phyloP scores from a whole-genome alignment of 495 filamentous ascomycete species.

The Terfezia boudieri region DNA sequence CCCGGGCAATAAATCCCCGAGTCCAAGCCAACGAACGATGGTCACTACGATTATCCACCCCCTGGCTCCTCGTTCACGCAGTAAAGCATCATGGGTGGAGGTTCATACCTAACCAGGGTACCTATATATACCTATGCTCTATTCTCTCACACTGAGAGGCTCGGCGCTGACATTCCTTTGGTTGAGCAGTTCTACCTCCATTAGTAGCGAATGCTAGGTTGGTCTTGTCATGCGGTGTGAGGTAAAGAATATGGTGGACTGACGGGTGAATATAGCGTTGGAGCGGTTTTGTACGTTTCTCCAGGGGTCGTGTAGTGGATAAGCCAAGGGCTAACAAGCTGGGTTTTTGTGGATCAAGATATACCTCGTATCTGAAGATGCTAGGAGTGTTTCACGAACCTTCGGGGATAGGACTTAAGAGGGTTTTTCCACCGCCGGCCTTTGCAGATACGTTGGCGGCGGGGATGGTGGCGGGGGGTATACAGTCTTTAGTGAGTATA shows the following conservation, averaged over 20 bases:
- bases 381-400: slow-evolving; percentile 52
- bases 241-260: neutral
- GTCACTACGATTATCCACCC: slow-evolving; percentile 53
- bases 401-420: slow-evolving; percentile 40
- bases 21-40: slow-evolving; percentile 33
- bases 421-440: slow-evolving; percentile 52
- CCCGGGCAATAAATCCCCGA: slow-evolving; percentile 43
- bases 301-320: neutral
- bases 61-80: slow-evolving; percentile 56
- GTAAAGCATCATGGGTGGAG: slow-evolving; percentile 61
- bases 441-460: slow-evolving; percentile 45
- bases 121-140: neutral
- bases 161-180: too few species aligned
- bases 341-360: neutral
- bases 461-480: slow-evolving; percentile 50
- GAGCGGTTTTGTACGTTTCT: slow-evolving; percentile 47
- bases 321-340: too few species aligned
- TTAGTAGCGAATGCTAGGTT: slow-evolving; percentile 50
- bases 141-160: neutral
- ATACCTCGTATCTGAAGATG: slow-evolving; percentile 60
- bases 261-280: slow-evolving; percentile 29
- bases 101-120: slow-evolving; percentile 57
- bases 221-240: neutral
- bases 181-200: slow-evolving; percentile 42
- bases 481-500: slow-evolving; percentile 38